Percentiles rank a stretch among this genome's conserved stretches.
phyloP scores from a whole-genome alignment of 225 moss, liverwort and hornwort species.

The Sphagnum contortum region DNA sequence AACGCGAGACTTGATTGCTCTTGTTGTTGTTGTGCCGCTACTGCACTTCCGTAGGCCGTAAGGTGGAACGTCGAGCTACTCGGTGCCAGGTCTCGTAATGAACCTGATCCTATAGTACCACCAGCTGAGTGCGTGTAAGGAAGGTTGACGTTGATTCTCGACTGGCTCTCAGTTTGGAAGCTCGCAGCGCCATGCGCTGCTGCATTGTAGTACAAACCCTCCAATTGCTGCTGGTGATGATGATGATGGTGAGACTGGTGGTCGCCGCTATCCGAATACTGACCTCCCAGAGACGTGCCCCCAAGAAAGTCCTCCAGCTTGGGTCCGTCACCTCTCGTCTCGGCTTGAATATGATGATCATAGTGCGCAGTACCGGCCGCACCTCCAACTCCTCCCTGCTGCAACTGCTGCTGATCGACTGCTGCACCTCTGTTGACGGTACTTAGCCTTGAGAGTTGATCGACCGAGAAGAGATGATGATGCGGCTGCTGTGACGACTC shows the following conservation, averaged over 20 bases:
- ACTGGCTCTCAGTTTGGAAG: slow-evolving; percentile 29
- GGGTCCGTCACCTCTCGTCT: slow-evolving; percentile 60
- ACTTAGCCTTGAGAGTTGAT: slow-evolving; percentile 65
- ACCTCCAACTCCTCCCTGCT: too few species aligned
- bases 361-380: slow-evolving; percentile 40
- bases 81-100: slow-evolving; percentile 79
- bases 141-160: slow-evolving; percentile 70
- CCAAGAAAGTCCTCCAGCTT: slow-evolving; percentile 98
- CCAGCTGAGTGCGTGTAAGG: slow-evolving; percentile 53
- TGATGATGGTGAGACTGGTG: slow-evolving; percentile 26
- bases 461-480: slow-evolving; percentile 76
- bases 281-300: slow-evolving; percentile 83
- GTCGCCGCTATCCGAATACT: slow-evolving; percentile 72
- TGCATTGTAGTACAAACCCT: slow-evolving; percentile 36
- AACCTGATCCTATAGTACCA: slow-evolving; percentile 7
- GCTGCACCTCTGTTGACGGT: slow-evolving; percentile 59
- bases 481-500: too few species aligned
- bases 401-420: slow-evolving; percentile 39
- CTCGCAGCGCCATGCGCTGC: slow-evolving; percentile 9
- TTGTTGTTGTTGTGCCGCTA: not conserved
- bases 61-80: slow-evolving; percentile 50
- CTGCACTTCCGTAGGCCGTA: slow-evolving; percentile 54
- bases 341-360: slow-evolving; percentile 47
- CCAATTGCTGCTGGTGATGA: slow-evolving; percentile 45
- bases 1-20: slow-evolving; percentile 51